Conservation (phyloP, 495 filamentous ascomycete species). For the Penicillium parvum region DNA sequence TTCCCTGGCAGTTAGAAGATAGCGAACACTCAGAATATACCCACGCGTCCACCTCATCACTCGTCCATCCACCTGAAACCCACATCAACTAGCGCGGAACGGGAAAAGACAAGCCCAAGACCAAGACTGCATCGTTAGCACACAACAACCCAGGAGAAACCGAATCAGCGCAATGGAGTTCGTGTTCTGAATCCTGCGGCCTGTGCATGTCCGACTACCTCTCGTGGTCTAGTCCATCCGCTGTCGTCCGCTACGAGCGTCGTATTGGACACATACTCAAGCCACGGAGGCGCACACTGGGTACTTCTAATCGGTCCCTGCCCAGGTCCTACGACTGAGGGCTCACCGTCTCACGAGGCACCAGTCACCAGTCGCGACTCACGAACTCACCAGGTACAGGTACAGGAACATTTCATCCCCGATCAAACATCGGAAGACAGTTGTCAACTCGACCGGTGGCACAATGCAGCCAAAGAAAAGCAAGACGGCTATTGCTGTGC, state of each 20-base stretch:
- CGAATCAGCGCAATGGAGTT: conserved; percentile 1
- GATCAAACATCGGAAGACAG: background rate
- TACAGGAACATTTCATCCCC: background rate
- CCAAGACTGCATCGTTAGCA: conserved; percentile 1
- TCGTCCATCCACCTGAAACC: background rate
- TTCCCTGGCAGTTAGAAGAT: background rate
- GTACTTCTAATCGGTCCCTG: too few relatives aligned
- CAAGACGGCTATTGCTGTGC: too few relatives aligned
- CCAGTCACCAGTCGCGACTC: too few relatives aligned
- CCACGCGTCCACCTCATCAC: conserved; percentile 9
- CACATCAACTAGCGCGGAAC: background rate
- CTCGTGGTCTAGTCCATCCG: background rate
- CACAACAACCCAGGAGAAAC: background rate
- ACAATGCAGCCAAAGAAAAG: background rate
- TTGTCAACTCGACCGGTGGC: conserved; percentile 2
- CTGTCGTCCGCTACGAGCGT: conserved; percentile 2
- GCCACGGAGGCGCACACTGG: conserved; percentile 3
- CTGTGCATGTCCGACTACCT: background rate
- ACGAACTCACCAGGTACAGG: background rate
- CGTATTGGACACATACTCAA: conserved; percentile 10
- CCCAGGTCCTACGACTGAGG: too few relatives aligned
- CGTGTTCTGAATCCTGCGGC: background rate
- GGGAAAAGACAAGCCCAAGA: too few relatives aligned
- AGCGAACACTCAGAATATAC: conserved; percentile 11
- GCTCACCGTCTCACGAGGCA: too few relatives aligned